These are phyloP conservation scores for Cordyceps cicadae DNA, from an alignment of 2,329 filamentous ascomycete species.

Conservation along the genomic window DNA sequence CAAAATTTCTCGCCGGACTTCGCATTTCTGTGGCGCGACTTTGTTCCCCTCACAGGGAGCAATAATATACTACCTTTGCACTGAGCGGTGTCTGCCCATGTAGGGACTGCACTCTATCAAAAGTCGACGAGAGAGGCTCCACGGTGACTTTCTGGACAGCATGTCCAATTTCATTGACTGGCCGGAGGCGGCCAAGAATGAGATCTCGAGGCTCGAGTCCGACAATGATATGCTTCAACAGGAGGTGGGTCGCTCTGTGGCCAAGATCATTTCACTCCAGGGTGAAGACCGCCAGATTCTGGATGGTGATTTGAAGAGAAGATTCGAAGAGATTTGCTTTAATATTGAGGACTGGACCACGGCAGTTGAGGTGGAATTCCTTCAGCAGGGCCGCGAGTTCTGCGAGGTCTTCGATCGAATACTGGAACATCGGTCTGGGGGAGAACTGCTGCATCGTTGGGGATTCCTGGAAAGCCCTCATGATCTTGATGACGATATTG, in stretches of 20 bases:
- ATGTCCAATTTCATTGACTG: constrained; percentile 1
- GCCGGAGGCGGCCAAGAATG: constrained; percentile 1
- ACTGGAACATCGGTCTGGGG: background rate
- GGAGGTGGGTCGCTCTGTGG: background rate
- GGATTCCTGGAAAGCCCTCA: background rate
- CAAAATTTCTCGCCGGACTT: too few relatives aligned
- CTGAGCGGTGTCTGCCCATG: background rate
- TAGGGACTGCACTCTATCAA: background rate
- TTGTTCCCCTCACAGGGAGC: background rate
- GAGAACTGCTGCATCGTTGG: background rate
- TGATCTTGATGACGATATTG: background rate
- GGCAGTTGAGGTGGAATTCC: constrained; percentile 1
- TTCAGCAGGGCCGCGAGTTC: background rate
- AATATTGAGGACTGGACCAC: constrained; percentile 3
- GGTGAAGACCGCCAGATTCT: background rate
- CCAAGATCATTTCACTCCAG: background rate
- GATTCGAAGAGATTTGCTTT: constrained; percentile 1
- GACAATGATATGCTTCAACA: background rate
- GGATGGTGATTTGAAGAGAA: background rate
- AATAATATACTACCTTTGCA: background rate
- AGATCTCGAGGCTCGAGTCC: background rate
- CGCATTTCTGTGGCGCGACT: background rate
- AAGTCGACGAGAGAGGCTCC: background rate
- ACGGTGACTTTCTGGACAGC: background rate
- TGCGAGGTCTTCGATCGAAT: background rate